Conservation (phyloP, 495 filamentous ascomycete genomes). For the Neurospora tetraspora region DNA sequence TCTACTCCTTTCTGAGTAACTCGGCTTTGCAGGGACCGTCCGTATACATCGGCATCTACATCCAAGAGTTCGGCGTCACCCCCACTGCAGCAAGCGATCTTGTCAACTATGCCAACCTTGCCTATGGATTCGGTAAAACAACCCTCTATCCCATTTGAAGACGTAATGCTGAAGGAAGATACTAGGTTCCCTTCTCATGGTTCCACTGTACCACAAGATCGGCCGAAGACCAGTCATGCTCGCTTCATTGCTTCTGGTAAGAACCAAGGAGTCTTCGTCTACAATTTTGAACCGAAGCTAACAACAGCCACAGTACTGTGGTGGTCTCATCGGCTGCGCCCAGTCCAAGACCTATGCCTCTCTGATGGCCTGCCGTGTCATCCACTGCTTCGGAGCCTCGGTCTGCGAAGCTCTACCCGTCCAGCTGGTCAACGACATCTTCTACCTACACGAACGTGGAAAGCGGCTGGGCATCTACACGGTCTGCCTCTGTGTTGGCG, state of each 20-base stretch:
- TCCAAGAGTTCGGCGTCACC: slow-evolving; percentile 43
- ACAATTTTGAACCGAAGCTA: too few relatives aligned
- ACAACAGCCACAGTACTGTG: slow-evolving; percentile 33
- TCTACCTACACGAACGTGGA: slow-evolving; percentile 53
- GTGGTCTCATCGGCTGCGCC: slow-evolving; percentile 47
- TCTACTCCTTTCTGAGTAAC: slow-evolving; percentile 55
- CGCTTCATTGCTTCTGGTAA: slow-evolving; percentile 38
- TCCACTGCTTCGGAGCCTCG: slow-evolving; percentile 47
- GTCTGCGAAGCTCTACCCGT: slow-evolving; percentile 56
- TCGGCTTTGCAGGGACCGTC: slow-evolving; percentile 47
- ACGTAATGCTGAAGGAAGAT: not conserved
- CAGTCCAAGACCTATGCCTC: slow-evolving; percentile 38
- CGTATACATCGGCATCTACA: slow-evolving; percentile 49
- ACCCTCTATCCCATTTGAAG: not conserved
- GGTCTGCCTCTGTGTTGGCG: slow-evolving; percentile 50
- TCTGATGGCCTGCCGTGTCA: slow-evolving; percentile 45
- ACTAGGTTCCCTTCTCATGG: slow-evolving; percentile 44
- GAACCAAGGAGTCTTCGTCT: too few relatives aligned
- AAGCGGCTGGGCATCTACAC: slow-evolving; percentile 51
- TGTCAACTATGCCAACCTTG: slow-evolving; percentile 53
- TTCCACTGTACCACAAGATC: slow-evolving; percentile 51
- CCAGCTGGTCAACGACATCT: slow-evolving; percentile 57
- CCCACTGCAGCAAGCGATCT: slow-evolving; percentile 43
- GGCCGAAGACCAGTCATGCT: slow-evolving; percentile 52
- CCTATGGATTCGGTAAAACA: slow-evolving; percentile 46